phyloP scores from a whole-genome alignment of 352 stramenopile species.

The Pythium diclinum region DNA sequence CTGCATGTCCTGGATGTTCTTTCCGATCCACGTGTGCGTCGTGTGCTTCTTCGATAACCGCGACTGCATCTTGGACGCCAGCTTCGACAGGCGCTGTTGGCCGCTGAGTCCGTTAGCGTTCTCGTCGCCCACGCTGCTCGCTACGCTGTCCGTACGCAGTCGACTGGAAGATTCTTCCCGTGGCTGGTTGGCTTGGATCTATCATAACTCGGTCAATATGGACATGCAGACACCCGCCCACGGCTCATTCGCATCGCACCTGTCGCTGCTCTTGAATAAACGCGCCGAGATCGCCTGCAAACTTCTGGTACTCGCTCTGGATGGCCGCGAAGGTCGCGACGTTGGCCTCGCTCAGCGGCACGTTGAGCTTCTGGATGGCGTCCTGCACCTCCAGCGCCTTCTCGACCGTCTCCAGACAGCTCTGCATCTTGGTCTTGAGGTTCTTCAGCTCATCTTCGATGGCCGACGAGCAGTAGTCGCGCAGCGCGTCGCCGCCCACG shows the following conservation, averaged over 20 bases:
- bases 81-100: constrained; percentile 37
- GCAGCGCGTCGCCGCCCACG: constrained; percentile 61
- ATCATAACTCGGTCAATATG: not conserved
- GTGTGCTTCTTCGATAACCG: constrained; percentile 60
- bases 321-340: constrained; percentile 47
- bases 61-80: constrained; percentile 55
- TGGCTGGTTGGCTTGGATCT: constrained; percentile 39
- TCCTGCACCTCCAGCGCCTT: constrained; percentile 59
- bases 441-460: constrained; percentile 70
- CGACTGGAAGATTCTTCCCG: constrained; percentile 12
- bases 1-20: constrained; percentile 53
- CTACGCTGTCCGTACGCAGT: constrained; percentile 27
- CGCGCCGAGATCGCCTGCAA: constrained; percentile 39
- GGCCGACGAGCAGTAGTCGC: constrained; percentile 71
- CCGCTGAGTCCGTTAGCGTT: constrained; percentile 2
- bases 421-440: constrained; percentile 57
- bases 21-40: constrained; percentile 56
- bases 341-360: constrained; percentile 57
- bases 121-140: constrained; percentile 25
- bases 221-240: not conserved
- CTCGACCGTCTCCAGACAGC: constrained; percentile 52
- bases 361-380: constrained; percentile 56
- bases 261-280: constrained; percentile 64
- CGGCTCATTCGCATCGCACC: constrained; percentile 11
- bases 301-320: constrained; percentile 49